These are phyloP conservation scores for Peronospora farinosa DNA, from an alignment of 352 stramenopile species.

Conservation along the genomic window DNA sequence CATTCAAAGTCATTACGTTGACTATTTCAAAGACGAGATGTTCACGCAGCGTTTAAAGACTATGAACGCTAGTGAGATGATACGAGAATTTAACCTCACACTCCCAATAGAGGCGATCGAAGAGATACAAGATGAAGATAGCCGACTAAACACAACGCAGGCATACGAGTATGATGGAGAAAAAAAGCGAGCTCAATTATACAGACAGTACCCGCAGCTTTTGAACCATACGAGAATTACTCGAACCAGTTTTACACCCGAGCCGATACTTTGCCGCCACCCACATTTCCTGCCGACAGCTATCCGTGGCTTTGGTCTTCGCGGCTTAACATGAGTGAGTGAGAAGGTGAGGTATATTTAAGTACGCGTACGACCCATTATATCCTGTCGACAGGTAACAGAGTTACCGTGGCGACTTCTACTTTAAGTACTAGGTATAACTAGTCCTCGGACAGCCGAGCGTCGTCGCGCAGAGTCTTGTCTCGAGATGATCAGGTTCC, in stretches of 20 bases:
- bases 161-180: constrained; percentile 25
- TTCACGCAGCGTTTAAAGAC: constrained; percentile 20
- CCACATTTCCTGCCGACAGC: constrained; percentile 34
- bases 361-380: too few species aligned
- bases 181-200: constrained; percentile 17
- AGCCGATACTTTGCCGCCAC: constrained; percentile 26
- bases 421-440: too few species aligned
- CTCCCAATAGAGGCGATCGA: constrained; percentile 17
- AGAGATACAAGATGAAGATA: constrained; percentile 8
- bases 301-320: constrained; percentile 47
- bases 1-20: constrained; percentile 35
- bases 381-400: too few species aligned
- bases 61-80: constrained; percentile 41
- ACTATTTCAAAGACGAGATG: constrained; percentile 34
- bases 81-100: constrained; percentile 31
- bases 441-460: too few species aligned
- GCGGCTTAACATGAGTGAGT: constrained; percentile 16
- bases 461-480: too few species aligned
- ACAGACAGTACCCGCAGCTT: constrained; percentile 23
- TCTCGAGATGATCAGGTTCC: too few species aligned
- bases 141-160: constrained; percentile 27
- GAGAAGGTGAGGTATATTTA: too few species aligned
- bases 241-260: constrained; percentile 38
- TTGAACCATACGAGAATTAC: constrained; percentile 46
- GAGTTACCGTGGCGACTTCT: too few species aligned